These are phyloP conservation scores for Phoma herbarum DNA, from an alignment of 2,329 filamentous ascomycete genomes.

Conservation along the genomic window DNA sequence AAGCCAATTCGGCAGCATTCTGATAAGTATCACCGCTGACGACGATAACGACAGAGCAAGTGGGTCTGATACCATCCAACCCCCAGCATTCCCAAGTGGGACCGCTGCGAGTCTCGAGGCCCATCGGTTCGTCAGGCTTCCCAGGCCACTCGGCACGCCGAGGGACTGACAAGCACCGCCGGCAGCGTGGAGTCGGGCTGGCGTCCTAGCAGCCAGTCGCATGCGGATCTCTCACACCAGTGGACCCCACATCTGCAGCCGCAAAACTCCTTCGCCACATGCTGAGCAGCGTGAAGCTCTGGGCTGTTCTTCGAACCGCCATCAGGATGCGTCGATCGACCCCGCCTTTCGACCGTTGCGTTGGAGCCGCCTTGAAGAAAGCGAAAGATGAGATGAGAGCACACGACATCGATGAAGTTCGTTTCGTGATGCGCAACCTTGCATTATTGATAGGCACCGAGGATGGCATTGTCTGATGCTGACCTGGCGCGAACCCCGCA, in stretches of 20 bases:
- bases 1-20: conserved; percentile 13
- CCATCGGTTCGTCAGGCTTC: conserved; percentile 22
- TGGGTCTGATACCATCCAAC: conserved; percentile 22
- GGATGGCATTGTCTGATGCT: conserved; percentile 10
- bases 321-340: conserved; percentile 28
- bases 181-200: conserved; percentile 42
- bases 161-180: conserved; percentile 24
- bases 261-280: conserved; percentile 30
- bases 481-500: conserved; percentile 28
- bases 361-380: conserved; percentile 15
- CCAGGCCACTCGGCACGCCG: conserved; percentile 22
- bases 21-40: conserved; percentile 4
- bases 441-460: background rate
- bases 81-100: conserved; percentile 23
- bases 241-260: conserved; percentile 28
- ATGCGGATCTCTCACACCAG: conserved; percentile 31
- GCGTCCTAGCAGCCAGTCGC: conserved; percentile 31
- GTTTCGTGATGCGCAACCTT: background rate
- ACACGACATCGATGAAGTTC: background rate
- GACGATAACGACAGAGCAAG: conserved; percentile 25
- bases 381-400: conserved; percentile 1
- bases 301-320: conserved; percentile 18
- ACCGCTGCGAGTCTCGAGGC: conserved; percentile 10
- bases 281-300: conserved; percentile 19
- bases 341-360: conserved; percentile 30